phyloP scores from a whole-genome alignment of 495 filamentous ascomycete genomes.

The Neurospora pannonica region DNA sequence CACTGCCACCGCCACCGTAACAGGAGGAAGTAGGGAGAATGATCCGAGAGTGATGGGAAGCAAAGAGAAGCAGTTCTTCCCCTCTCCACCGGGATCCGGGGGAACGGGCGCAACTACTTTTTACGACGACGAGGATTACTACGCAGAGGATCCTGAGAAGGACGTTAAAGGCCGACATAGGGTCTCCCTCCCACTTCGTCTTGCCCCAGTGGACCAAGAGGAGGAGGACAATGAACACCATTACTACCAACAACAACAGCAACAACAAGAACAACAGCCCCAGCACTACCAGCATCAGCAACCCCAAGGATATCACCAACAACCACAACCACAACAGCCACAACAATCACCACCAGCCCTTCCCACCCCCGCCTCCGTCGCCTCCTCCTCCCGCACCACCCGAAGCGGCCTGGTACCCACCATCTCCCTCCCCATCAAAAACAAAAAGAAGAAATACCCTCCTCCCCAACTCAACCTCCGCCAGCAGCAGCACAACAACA shows the following conservation, averaged over 20 bases:
- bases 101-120: neutral
- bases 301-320: neutral
- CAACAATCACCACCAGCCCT: neutral
- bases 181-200: neutral
- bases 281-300: neutral
- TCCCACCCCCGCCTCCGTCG: neutral
- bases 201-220: neutral
- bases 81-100: neutral
- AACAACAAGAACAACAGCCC: neutral
- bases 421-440: neutral
- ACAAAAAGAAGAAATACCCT: neutral
- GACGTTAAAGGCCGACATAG: neutral
- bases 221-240: neutral
- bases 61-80: neutral
- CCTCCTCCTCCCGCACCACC: neutral
- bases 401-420: neutral
- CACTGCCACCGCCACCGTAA: neutral
- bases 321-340: neutral
- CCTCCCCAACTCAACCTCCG: constrained; percentile 3
- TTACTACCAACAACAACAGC: neutral
- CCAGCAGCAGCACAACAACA: neutral
- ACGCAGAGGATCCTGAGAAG: neutral
- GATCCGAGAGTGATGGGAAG: constrained; percentile 1
- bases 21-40: neutral
- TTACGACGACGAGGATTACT: neutral